Percentiles rank a stretch among this genome's conserved stretches.
phyloP scores from a whole-genome alignment of 768 basidiomycete species.

The Calocybe gangraenosa region DNA sequence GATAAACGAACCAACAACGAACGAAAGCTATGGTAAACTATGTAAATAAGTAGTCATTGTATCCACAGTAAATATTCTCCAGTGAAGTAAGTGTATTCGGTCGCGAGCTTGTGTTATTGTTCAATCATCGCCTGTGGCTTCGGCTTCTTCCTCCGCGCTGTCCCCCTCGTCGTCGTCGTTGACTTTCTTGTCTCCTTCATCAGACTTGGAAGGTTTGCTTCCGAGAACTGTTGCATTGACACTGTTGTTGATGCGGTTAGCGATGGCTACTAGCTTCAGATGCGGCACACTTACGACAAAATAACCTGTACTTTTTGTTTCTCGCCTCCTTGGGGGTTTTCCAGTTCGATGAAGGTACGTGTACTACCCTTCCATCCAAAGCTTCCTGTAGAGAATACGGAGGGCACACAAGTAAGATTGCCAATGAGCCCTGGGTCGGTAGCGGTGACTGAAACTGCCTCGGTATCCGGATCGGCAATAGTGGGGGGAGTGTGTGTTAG shows the following conservation, averaged over 20 bases:
- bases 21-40: no score
- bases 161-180: slow-evolving; percentile 25
- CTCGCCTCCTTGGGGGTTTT: slow-evolving; percentile 41
- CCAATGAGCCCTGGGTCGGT: slow-evolving; percentile 62
- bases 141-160: slow-evolving; percentile 24
- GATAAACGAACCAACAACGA: no score
- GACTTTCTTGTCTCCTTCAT: slow-evolving; percentile 27
- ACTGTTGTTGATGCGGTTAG: slow-evolving; percentile 28
- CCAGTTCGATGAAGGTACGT: slow-evolving; percentile 61
- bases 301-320: slow-evolving; percentile 70
- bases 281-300: slow-evolving; percentile 52
- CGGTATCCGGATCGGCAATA: slow-evolving; percentile 32
- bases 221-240: slow-evolving; percentile 76
- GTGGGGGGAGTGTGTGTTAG: slow-evolving; percentile 56
- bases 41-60: no score
- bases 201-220: slow-evolving; percentile 52
- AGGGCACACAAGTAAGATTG: slow-evolving; percentile 50
- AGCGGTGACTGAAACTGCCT: slow-evolving; percentile 26
- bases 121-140: slow-evolving; percentile 19
- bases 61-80: no score
- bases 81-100: no score
- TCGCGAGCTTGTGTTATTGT: no score
- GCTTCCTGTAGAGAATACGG: slow-evolving; percentile 67
- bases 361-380: slow-evolving; percentile 84
- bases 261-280: not conserved